A percentile compares a stretch with the other conserved stretches of the same genome.
Evolutionary conservation across 768 basidiomycete genomes (phyloP).

Genomic region (Mycena polygramma): DNA sequence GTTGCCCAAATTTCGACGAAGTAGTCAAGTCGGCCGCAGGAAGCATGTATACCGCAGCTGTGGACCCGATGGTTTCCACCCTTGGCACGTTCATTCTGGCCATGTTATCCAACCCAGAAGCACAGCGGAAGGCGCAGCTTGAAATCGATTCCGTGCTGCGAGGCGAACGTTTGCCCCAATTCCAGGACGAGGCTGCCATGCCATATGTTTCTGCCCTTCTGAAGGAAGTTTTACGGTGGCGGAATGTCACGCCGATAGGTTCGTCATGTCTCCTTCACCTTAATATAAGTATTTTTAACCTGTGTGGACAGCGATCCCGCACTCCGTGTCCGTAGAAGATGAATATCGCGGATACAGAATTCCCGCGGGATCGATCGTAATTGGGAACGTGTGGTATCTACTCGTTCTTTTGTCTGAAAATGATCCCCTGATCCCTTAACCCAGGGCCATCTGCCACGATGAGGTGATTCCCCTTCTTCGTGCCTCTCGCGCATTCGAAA

Average conservation of each 20-base stretch:
- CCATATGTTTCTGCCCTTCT: slow-evolving; percentile 54
- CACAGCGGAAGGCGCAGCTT: slow-evolving; percentile 50
- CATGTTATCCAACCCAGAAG: slow-evolving; percentile 53
- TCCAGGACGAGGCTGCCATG: slow-evolving; percentile 46
- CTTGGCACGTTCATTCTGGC: slow-evolving; percentile 52
- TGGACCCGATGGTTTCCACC: slow-evolving; percentile 51
- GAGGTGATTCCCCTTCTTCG: slow-evolving; percentile 17
- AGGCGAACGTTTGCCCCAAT: slow-evolving; percentile 48
- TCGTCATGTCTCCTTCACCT: not conserved
- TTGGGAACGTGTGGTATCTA: slow-evolving; percentile 45
- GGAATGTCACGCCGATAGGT: slow-evolving; percentile 51
- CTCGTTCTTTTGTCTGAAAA: not conserved
- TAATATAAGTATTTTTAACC: not conserved
- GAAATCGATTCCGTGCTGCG: slow-evolving; percentile 48
- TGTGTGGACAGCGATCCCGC: slow-evolving; percentile 17
- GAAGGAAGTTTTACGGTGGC: slow-evolving; percentile 53
- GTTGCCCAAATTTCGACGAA: slow-evolving; percentile 9
- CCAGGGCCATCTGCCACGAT: slow-evolving; percentile 27
- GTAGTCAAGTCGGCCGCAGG: slow-evolving; percentile 15
- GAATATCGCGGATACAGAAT: slow-evolving; percentile 46
- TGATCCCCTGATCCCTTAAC: not conserved
- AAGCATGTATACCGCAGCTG: slow-evolving; percentile 39
- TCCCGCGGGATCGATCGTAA: slow-evolving; percentile 45
- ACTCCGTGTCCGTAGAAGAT: slow-evolving; percentile 37
- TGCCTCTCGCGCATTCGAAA: not conserved